Base-by-base conservation (phyloP, 2,329 filamentous ascomycete genomes). In the Delphinella strobiligena region DNA sequence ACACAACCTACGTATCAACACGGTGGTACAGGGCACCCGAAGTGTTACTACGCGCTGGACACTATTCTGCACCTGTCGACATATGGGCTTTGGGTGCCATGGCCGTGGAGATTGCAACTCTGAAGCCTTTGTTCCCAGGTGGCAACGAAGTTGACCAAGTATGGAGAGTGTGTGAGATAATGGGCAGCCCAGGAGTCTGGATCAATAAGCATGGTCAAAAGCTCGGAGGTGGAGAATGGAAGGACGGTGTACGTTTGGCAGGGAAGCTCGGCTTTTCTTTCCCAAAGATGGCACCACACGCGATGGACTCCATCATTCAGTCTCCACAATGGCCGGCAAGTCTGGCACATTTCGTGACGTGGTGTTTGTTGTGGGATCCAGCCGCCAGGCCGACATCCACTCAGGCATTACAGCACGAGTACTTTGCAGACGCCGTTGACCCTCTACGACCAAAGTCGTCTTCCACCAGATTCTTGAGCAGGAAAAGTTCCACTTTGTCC, bases 351-450 rank as follows among this genome's bases (percentile, higher is more conserved):
- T 96, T 98, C 55, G 91, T 98, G 43, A 98, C 91, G 12, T 95
- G 87, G 87, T 98, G 91, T 62, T 64, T 98, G 49, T 91, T 96
- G 83, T 98, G 91, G 91, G 91, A 98, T 61, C 91, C 91, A 9
- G 93, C 88, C 66, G 78, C 69, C 54, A 75, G 91, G 45, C 91
- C 91, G 33, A 96, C 88, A 3, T 95, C 89, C 2, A 79, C 82
- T 0, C 88, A 98, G 61, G 89, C 91, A n/a, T 66, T 98, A 49
- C 82, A 83, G 30, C 91, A 98, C 59, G 89, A 95, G 50, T 98
- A 93, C 62, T 98, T 98, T 53, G 62, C 72, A 24, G 91, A 96
- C 63, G 91, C 91, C 2, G 77, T 93, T 37, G 91, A 98, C 59
- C 91, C 91, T 11, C 65, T 95, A 39, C 72, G 88, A 40, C 87